Evolutionary conservation across 1,284 basidiomycete species (phyloP).

Genomic region (Lignosus rhinocerotis): DNA sequence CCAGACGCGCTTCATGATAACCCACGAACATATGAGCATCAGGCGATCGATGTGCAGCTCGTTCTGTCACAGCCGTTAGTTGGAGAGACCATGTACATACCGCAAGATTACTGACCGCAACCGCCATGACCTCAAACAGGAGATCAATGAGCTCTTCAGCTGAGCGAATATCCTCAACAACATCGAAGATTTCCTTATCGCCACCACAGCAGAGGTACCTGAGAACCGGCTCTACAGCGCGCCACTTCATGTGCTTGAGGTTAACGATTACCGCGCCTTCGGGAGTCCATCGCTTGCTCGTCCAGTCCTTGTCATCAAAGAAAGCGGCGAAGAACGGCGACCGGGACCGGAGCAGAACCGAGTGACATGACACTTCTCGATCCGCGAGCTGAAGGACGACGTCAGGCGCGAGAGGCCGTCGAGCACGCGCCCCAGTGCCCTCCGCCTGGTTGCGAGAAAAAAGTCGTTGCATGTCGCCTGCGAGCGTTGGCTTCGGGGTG

Average conservation of each 20-base stretch:
- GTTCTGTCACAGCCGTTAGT: constrained; percentile 50
- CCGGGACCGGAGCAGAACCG: constrained; percentile 76
- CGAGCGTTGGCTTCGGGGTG: constrained; percentile 45
- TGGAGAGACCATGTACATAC: not conserved
- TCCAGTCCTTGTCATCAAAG: constrained; percentile 87
- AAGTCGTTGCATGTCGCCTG: constrained; percentile 49
- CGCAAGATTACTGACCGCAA: constrained; percentile 58
- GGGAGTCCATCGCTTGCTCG: constrained; percentile 55
- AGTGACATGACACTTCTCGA: constrained; percentile 69
- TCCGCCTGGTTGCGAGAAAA: constrained; percentile 29
- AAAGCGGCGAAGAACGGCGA: constrained; percentile 88
- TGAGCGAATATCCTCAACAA: constrained; percentile 63
- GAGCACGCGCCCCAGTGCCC: not conserved
- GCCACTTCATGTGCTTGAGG: constrained; percentile 76
- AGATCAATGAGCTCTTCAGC: constrained; percentile 85
- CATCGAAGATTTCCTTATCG: constrained; percentile 75
- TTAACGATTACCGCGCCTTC: constrained; percentile 64
- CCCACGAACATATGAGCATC: constrained; percentile 78
- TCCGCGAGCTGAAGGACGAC: constrained; percentile 79
- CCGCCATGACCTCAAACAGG: constrained; percentile 84
- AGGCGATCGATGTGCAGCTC: constrained; percentile 89
- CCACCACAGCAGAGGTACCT: constrained; percentile 79
- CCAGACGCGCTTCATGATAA: constrained; percentile 72
- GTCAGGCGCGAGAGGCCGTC: constrained; percentile 53
- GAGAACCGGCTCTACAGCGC: constrained; percentile 77